Percentiles rank a stretch among this genome's conserved stretches.
Conservation (phyloP, 371 early-diverging fungal species). For the Apophysomyces sp. region DNA sequence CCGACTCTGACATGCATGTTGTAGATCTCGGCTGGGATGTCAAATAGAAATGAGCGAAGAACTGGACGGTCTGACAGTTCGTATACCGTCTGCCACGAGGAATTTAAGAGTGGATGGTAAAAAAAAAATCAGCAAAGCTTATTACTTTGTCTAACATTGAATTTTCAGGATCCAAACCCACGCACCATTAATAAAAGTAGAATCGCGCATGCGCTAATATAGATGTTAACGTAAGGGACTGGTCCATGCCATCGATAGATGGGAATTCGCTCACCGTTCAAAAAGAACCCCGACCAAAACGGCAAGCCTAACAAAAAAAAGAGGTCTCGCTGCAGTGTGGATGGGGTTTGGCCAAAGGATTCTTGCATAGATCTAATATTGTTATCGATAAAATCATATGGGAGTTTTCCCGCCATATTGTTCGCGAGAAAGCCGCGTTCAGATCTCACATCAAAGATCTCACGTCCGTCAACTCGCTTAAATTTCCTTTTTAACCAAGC, state of each 20-base stretch:
- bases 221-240: background rate
- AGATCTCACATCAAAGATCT: no score
- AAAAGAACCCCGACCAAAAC: background rate
- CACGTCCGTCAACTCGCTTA: no score
- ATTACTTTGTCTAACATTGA: background rate
- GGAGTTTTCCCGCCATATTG: no score
- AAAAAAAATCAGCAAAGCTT: no score
- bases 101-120: constrained; percentile 96
- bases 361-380: no score
- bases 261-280: background rate
- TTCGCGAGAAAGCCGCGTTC: no score
- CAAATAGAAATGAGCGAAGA: constrained; percentile 88
- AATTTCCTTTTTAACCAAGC: background rate
- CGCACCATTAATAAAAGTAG: constrained; percentile 31
- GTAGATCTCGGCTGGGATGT: constrained; percentile 95
- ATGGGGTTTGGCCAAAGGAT: no score
- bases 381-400: no score
- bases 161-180: constrained; percentile 44
- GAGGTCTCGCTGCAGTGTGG: no score
- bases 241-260: background rate
- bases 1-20: background rate
- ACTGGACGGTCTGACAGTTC: constrained; percentile 86
- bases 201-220: background rate
- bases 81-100: constrained; percentile 94
- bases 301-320: no score